These are phyloP conservation scores for Fusarium beomiforme DNA, from an alignment of 2,329 filamentous ascomycete genomes.

Conservation along the genomic window DNA sequence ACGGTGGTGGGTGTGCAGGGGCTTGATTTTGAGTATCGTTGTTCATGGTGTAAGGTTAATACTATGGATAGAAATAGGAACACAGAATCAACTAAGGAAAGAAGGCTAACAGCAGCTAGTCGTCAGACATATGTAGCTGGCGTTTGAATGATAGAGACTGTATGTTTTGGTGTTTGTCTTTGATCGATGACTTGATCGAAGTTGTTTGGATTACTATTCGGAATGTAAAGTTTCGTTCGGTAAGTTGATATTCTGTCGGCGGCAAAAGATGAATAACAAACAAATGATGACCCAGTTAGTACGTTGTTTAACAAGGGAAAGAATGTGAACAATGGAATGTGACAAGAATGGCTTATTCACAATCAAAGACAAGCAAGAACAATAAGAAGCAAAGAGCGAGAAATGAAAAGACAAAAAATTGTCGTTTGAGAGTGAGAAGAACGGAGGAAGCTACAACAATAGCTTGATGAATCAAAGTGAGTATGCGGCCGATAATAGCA, in stretches of 20 bases:
- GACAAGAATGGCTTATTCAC: slow-evolving; percentile 18
- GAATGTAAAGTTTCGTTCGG: not conserved
- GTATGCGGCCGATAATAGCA: slow-evolving; percentile 32
- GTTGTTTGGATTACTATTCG: not conserved
- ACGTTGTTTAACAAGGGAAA: slow-evolving; percentile 40
- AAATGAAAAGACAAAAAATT: slow-evolving; percentile 2
- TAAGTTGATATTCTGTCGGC: slow-evolving; percentile 2
- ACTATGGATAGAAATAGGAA: slow-evolving; percentile 14
- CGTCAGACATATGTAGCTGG: slow-evolving; percentile 24
- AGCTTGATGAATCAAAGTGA: slow-evolving; percentile 13
- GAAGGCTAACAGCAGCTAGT: slow-evolving; percentile 1
- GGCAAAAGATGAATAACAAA: slow-evolving; percentile 15
- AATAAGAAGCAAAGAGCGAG: slow-evolving; percentile 7
- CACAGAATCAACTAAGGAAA: not conserved
- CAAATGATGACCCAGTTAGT: slow-evolving; percentile 3
- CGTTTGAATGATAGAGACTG: slow-evolving; percentile 2
- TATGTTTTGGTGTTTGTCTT: slow-evolving; percentile 17
- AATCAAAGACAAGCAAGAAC: slow-evolving; percentile 1
- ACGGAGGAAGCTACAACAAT: slow-evolving; percentile 15
- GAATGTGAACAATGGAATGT: slow-evolving; percentile 10
- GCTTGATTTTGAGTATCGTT: slow-evolving; percentile 18
- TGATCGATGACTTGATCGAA: slow-evolving; percentile 3
- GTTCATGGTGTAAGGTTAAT: slow-evolving; percentile 24
- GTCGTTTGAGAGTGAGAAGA: slow-evolving; percentile 10
- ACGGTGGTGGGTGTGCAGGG: slow-evolving; percentile 22